Evolutionary conservation across 1,139 yeast species (phyloP).

Genomic region (Pneumocystis murina): DNA sequence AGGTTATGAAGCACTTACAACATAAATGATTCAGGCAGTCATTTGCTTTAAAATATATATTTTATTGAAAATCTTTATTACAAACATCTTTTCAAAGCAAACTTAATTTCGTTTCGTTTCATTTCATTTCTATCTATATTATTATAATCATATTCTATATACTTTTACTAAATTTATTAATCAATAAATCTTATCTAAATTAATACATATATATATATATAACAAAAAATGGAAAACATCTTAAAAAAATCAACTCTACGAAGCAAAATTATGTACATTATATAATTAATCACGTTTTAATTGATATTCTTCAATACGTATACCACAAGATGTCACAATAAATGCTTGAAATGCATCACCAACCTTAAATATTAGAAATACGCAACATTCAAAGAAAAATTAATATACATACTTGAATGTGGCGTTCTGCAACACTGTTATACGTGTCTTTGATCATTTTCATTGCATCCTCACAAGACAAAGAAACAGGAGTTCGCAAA

Average conservation of each 20-base stretch:
- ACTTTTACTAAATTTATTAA: too few relatives aligned
- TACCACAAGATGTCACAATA: not conserved
- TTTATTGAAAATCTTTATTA: too few relatives aligned
- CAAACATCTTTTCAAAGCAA: too few relatives aligned
- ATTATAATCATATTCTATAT: too few relatives aligned
- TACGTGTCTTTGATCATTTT: slow-evolving; percentile 84
- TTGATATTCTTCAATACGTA: not conserved
- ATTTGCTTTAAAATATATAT: too few relatives aligned
- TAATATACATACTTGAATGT: slow-evolving; percentile 51
- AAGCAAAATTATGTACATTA: not conserved
- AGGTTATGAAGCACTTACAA: not conserved
- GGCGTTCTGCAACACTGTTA: slow-evolving; percentile 93
- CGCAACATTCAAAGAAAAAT: not conserved
- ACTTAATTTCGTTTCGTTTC: too few relatives aligned
- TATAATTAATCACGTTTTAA: not conserved
- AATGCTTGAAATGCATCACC: not conserved
- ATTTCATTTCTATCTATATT: too few relatives aligned
- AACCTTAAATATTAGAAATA: not conserved
- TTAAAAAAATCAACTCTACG: not conserved
- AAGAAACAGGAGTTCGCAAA: slow-evolving; percentile 45
- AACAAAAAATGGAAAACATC: too few relatives aligned
- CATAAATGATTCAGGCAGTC: too few relatives aligned
- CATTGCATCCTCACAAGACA: slow-evolving; percentile 70
- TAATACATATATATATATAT: too few relatives aligned
- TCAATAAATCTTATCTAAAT: too few relatives aligned